Evolutionary conservation across 768 basidiomycete species (phyloP).

Genomic region (Brasilioporus rufonigricans): DNA sequence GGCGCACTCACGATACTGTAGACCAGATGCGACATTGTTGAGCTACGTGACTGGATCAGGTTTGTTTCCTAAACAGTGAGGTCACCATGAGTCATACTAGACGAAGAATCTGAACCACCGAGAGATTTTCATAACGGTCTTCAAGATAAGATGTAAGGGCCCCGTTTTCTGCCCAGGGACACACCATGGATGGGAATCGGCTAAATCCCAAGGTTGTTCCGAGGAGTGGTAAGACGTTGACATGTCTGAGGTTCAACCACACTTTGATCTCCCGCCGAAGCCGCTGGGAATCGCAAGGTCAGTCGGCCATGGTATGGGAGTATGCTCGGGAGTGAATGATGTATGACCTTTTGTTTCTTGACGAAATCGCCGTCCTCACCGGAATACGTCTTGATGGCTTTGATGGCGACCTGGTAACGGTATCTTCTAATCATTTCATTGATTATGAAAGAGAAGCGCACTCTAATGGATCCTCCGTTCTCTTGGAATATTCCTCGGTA

Average conservation of each 20-base stretch:
- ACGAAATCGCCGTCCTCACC: background rate
- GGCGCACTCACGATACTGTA: background rate
- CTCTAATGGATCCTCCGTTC: background rate
- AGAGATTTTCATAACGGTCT: too few species aligned
- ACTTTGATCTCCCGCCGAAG: conserved; percentile 8
- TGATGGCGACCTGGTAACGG: background rate
- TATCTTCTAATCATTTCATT: background rate
- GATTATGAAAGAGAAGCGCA: background rate
- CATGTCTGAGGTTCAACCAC: conserved; percentile 18
- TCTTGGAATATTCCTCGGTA: background rate
- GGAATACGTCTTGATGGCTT: background rate
- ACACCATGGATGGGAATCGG: background rate
- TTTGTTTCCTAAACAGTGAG: too few species aligned
- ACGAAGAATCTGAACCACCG: background rate
- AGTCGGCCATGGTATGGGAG: background rate
- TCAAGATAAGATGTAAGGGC: background rate
- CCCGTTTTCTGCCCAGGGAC: too few species aligned
- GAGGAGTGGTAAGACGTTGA: background rate
- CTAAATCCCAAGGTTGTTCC: background rate
- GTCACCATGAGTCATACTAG: background rate
- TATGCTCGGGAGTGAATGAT: too few species aligned
- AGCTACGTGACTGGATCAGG: background rate
- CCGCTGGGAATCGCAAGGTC: background rate
- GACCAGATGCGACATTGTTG: background rate
- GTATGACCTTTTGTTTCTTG: background rate